Conservation (phyloP, 257 asterid species). For the Eustoma russellianum region DNA sequence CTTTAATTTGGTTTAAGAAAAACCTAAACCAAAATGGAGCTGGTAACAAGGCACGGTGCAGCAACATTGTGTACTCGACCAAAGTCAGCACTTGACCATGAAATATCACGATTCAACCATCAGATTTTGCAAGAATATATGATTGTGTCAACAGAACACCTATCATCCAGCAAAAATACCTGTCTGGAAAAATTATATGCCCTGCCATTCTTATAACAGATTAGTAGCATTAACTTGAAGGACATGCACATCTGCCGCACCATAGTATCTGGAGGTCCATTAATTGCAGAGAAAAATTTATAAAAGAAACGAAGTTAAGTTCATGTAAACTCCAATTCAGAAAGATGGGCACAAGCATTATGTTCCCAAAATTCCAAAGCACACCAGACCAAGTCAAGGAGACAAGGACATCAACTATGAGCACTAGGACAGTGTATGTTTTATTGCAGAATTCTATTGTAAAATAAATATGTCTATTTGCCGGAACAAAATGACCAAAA, state of each 20-base stretch:
- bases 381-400: conserved; percentile 76
- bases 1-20: conserved; percentile 37
- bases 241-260: conserved; percentile 76
- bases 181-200: conserved; percentile 87
- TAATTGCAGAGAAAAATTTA: conserved; percentile 9
- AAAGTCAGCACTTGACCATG: conserved; percentile 91
- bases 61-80: conserved; percentile 71
- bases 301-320: neutral
- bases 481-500: conserved; percentile 35
- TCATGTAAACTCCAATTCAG: conserved; percentile 8
- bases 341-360: no score
- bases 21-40: conserved; percentile 93
- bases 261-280: conserved; percentile 62
- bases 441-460: no score
- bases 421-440: conserved; percentile 28
- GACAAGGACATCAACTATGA: conserved; percentile 75
- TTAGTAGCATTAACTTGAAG: conserved; percentile 58
- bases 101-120: conserved; percentile 13
- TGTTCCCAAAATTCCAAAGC: conserved; percentile 83
- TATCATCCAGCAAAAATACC: conserved; percentile 25
- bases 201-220: conserved; percentile 69
- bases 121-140: conserved; percentile 7
- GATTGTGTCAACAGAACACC: conserved; percentile 1
- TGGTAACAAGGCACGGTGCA: conserved; percentile 84
- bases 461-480: conserved; percentile 68